Percentiles rank a stretch among this genome's conserved stretches.
Evolutionary conservation across 345 rosid species (phyloP).

Genomic region (Toxicodendron radicans): DNA sequence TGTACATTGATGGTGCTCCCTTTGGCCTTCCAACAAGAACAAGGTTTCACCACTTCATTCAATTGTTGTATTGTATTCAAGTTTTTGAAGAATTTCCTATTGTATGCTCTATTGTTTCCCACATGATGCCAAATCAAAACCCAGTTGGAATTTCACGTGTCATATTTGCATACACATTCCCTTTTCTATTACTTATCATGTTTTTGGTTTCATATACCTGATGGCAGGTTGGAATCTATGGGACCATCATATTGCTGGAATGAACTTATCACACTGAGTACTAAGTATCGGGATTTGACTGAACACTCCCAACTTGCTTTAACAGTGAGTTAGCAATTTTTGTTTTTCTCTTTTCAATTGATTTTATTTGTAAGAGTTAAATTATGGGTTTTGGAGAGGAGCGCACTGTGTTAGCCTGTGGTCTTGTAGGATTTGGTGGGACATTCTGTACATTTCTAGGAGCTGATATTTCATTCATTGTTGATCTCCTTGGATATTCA

Average conservation of each 20-base stretch:
- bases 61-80: neutral
- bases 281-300: slow-evolving; percentile 90
- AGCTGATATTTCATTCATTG: slow-evolving; percentile 9
- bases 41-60: slow-evolving; percentile 43
- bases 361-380: too few species aligned
- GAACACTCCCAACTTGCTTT: slow-evolving; percentile 85
- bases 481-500: slow-evolving; percentile 23
- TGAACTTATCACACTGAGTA: slow-evolving; percentile 75
- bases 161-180: neutral
- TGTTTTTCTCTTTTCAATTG: slow-evolving; percentile 12
- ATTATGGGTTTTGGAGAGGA: too few species aligned
- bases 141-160: too few species aligned
- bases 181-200: slow-evolving; percentile 2
- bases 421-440: neutral
- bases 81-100: neutral
- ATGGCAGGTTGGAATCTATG: slow-evolving; percentile 72
- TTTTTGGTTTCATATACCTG: neutral
- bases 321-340: slow-evolving; percentile 49
- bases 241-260: slow-evolving; percentile 89
- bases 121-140: neutral
- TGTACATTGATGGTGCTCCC: slow-evolving; percentile 87
- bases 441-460: slow-evolving; percentile 9
- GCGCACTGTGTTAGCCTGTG: neutral
- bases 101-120: neutral
- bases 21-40: slow-evolving; percentile 93